Percentiles rank a stretch among this genome's conserved stretches.
Evolutionary conservation across 2,329 filamentous ascomycete genomes (phyloP).

Genomic region (Arthrobotrys sphaeroides): DNA sequence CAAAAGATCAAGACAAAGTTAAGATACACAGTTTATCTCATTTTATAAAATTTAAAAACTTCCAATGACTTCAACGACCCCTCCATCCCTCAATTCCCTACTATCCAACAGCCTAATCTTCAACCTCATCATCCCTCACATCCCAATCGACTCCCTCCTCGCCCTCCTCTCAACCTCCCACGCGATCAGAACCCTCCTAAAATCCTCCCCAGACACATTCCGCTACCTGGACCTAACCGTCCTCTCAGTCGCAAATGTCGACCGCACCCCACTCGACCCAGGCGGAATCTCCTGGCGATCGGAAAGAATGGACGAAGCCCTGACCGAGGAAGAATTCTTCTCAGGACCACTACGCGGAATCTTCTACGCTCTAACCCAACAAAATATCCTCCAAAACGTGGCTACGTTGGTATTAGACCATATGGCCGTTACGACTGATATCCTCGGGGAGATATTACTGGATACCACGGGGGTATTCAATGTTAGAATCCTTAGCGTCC

Average conservation of each 20-base stretch:
- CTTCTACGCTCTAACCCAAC: slow-evolving; percentile 27
- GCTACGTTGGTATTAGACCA: slow-evolving; percentile 31
- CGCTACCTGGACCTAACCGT: slow-evolving; percentile 21
- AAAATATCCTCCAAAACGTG: slow-evolving; percentile 19
- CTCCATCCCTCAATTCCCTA: slow-evolving; percentile 12
- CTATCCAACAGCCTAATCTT: slow-evolving; percentile 35
- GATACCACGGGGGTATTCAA: slow-evolving; percentile 21
- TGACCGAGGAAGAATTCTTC: slow-evolving; percentile 34
- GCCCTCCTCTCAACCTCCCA: slow-evolving; percentile 25
- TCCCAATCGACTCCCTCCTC: slow-evolving; percentile 10
- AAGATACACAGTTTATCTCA: background rate
- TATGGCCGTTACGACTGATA: slow-evolving; percentile 10
- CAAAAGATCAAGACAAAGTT: background rate
- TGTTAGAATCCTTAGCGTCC: slow-evolving; percentile 27
- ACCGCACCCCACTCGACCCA: slow-evolving; percentile 17
- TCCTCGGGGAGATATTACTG: slow-evolving; percentile 21
- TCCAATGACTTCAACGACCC: slow-evolving; percentile 2
- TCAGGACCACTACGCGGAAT: slow-evolving; percentile 27
- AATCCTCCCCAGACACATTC: slow-evolving; percentile 35
- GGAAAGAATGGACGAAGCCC: slow-evolving; percentile 33
- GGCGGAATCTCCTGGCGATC: slow-evolving; percentile 43
- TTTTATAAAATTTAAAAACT: background rate
- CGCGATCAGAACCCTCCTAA: slow-evolving; percentile 1
- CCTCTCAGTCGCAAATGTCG: background rate
- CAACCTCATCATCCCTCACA: slow-evolving; percentile 32